Base-by-base conservation (phyloP, 305 asterid species). In the Plantago coronopus region DNA sequence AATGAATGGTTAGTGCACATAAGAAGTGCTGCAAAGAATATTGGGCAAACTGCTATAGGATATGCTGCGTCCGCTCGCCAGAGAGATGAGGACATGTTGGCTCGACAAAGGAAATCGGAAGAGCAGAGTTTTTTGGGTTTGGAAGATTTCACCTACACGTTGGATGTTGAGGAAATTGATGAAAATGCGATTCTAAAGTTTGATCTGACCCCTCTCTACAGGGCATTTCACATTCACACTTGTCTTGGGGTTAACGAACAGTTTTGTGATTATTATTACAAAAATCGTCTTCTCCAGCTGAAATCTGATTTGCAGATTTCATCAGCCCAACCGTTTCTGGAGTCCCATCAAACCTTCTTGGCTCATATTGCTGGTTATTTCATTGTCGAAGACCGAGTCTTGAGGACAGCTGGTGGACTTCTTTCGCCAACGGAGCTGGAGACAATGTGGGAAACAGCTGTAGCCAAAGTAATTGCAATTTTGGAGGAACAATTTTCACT, bases 401-500 rank as follows among this genome's bases (percentile, higher is more conserved):
- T 91, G 64, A 81, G 98, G 83, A 91, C 96, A 55, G 90, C 94
- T 22, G 89, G 95, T 11, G 96, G 95, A 48, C 68, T 91, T 45
- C 83, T 91, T 19, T 72, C 73, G 4, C 76, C 91, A 4, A 82
- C 80, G 51, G 95, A 88, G 79, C 89, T 91, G 13, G 98, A 91
- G 74, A 80, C 81, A 48, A 83, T 91, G 96, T 91, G 96, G 98
- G 97, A 86, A 74, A 83, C 86, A 5, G 97, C 97, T 21, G 88
- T 81, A 48, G 68, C 78, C 14, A 84, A 80, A 79, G 86, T 88
- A 54, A 79, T 85, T 13, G 65, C 85, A 16, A 63, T 88, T 43
- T 72, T 91, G 80, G 96, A 84, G 71, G 82, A 78, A 47, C 95
- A 88, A 54, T 91, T 91, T 62, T 72, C 86, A 23, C 89, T 69